Evolutionary conservation across 2,329 filamentous ascomycete genomes (phyloP).

Genomic region (Alternaria ethzedia): DNA sequence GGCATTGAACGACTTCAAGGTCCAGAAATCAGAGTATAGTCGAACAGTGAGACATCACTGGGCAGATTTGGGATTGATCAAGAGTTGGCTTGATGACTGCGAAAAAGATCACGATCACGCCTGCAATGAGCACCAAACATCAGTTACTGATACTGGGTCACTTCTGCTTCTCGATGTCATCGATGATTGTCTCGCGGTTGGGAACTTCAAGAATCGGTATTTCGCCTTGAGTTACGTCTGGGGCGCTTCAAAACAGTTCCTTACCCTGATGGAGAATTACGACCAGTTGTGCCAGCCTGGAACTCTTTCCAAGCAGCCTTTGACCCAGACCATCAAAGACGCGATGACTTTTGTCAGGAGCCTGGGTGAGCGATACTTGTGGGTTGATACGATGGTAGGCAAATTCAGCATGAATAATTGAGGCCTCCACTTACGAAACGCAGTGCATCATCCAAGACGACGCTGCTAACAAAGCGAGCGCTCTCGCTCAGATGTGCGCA

Average conservation of each 20-base stretch:
- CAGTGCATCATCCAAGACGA: slow-evolving; percentile 10
- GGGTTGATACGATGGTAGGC: slow-evolving; percentile 10
- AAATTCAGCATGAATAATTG: not conserved
- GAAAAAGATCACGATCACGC: not conserved
- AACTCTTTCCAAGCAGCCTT: not conserved
- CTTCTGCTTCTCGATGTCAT: slow-evolving; percentile 5
- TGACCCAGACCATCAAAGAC: slow-evolving; percentile 8
- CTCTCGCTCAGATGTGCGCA: slow-evolving; percentile 1
- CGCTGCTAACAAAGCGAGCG: slow-evolving; percentile 3
- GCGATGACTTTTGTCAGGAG: slow-evolving; percentile 1
- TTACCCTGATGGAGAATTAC: slow-evolving; percentile 2
- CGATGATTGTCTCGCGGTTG: not conserved
- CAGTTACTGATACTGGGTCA: not conserved
- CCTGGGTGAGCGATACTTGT: slow-evolving; percentile 7
- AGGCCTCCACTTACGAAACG: not conserved
- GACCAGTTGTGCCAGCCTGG: not conserved
- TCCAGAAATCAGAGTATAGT: not conserved
- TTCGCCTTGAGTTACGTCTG: slow-evolving; percentile 12
- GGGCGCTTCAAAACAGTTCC: slow-evolving; percentile 8
- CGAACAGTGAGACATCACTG: not conserved
- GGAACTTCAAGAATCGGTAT: not conserved
- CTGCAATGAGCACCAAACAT: not conserved
- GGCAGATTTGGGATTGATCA: slow-evolving; percentile 1
- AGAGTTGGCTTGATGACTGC: slow-evolving; percentile 3
- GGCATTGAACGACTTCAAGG: not conserved